phyloP scores from a whole-genome alignment of 2,329 filamentous ascomycete genomes.

The Geoglossum cookeanum region DNA sequence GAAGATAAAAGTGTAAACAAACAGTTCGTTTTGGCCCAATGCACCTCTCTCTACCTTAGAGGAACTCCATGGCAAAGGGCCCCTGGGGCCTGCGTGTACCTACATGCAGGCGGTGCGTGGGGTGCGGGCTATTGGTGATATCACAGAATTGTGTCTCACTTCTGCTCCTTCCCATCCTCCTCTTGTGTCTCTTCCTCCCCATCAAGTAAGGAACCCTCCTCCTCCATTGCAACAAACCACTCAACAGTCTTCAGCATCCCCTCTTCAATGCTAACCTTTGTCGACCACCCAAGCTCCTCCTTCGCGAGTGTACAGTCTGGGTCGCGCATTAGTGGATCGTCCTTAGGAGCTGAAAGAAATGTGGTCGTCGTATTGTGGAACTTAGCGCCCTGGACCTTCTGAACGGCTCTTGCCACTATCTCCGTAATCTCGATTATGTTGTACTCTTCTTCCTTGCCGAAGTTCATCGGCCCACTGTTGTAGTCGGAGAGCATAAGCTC shows the following conservation, averaged over 20 bases:
- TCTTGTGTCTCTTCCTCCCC: background rate
- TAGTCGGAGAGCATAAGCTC: slow-evolving; percentile 1
- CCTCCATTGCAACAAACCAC: background rate
- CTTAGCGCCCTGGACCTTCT: background rate
- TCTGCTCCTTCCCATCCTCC: background rate
- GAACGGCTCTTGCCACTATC: background rate
- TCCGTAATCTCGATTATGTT: slow-evolving; percentile 1
- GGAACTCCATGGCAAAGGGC: too few species aligned
- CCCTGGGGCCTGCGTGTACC: too few species aligned
- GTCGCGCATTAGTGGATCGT: background rate
- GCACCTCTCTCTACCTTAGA: too few species aligned
- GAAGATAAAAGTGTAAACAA: too few species aligned
- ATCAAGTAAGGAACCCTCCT: background rate
- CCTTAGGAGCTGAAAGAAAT: background rate
- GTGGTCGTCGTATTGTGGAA: background rate
- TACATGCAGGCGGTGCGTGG: too few species aligned
- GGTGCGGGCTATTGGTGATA: too few species aligned
- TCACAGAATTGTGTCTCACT: background rate
- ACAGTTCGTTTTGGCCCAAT: too few species aligned
- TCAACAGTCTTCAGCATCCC: background rate
- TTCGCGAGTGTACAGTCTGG: background rate
- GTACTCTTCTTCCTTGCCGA: slow-evolving; percentile 2
- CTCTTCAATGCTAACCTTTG: background rate
- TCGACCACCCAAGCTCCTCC: background rate
- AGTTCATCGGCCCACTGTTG: background rate